Base-by-base conservation (phyloP, 768 basidiomycete genomes). In the Suillus fuscotomentosus region DNA sequence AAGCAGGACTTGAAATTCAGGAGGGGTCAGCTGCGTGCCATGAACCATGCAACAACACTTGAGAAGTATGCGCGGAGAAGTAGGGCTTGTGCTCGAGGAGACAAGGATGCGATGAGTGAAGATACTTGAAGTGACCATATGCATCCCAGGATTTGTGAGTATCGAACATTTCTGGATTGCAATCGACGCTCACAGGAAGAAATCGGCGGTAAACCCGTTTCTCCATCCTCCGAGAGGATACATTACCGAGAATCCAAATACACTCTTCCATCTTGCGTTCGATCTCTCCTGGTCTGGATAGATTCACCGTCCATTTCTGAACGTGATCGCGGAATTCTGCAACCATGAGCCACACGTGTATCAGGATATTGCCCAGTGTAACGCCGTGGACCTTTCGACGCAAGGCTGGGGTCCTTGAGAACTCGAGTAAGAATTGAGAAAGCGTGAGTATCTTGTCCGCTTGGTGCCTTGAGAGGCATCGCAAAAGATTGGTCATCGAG, bases 241-340 rank as follows among this genome's bases (percentile, higher is more conserved):
- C 15, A 88, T 69, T 15, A 89, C 63, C 0, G 76, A 76, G 50
- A 78, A 82, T 73, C 86, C 88, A 91, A 8, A 77, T 70, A 5
- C 92, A 67, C 68, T 92, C 89, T 67, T 87, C 86, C 39, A 88
- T 78, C 71, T 89, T 91, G 24, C 77, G 72, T 22, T 80, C 78
- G 5, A 86, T 68, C 66, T 81, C 78, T 48, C 75, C 68, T 39
- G 79, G 67, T 60, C 76, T 66, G 50, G 65, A 63, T 51, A 75
- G 64, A 63, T 84, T 74, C n/a, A 81, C 47, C 3, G 72, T 78
- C 86, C 86, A 88, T 43, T 77, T 66, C 13, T 72, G 72, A 20
- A 76, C 81, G 51, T 75, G 31, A 20, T 66, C 66, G 48, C n/a
- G 60, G 17, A 75, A 75, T 20, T 0, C 20, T n/a, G 0, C 57